phyloP scores from a whole-genome alignment of 2,329 filamentous ascomycete genomes.

The Lachnellula cervina region DNA sequence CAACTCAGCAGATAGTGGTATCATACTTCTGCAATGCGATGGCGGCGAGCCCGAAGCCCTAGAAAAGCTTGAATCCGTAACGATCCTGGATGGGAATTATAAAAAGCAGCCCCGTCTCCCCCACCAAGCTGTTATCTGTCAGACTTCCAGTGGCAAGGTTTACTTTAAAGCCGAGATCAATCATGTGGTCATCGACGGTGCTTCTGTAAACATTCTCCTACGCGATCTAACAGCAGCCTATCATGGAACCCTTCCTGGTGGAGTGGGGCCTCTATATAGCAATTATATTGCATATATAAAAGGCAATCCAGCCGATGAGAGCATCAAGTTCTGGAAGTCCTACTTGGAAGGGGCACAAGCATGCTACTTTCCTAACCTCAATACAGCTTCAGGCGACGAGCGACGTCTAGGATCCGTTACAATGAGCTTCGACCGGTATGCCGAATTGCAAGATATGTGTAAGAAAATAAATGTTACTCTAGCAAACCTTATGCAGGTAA shows the following conservation, averaged over 20 bases:
- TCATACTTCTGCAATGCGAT: not conserved
- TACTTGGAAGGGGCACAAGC: constrained; percentile 3
- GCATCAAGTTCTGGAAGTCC: constrained; percentile 21
- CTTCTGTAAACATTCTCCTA: constrained; percentile 41
- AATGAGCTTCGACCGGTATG: not conserved
- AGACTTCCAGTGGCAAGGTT: constrained; percentile 34
- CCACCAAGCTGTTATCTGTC: constrained; percentile 42
- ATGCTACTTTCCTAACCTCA: constrained; percentile 4
- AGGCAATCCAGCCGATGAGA: constrained; percentile 15
- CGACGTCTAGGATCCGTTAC: not conserved
- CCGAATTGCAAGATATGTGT: constrained; percentile 3
- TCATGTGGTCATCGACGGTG: constrained; percentile 46
- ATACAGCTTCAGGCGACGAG: not conserved
- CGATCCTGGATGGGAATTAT: not conserved
- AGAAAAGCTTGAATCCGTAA: not conserved
- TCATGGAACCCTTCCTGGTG: not conserved
- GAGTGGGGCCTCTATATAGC: constrained; percentile 33
- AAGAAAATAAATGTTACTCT: constrained; percentile 1
- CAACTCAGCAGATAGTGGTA: constrained; percentile 4
- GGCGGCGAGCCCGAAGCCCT: not conserved
- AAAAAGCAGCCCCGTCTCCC: constrained; percentile 28
- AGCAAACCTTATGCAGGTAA: constrained; percentile 5
- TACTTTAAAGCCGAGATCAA: constrained; percentile 45
- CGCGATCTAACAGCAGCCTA: constrained; percentile 40
- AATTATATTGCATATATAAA: constrained; percentile 34